Conservation (phyloP, 225 moss, liverwort and hornwort species). For the Pseudoscleropodium purum region DNA sequence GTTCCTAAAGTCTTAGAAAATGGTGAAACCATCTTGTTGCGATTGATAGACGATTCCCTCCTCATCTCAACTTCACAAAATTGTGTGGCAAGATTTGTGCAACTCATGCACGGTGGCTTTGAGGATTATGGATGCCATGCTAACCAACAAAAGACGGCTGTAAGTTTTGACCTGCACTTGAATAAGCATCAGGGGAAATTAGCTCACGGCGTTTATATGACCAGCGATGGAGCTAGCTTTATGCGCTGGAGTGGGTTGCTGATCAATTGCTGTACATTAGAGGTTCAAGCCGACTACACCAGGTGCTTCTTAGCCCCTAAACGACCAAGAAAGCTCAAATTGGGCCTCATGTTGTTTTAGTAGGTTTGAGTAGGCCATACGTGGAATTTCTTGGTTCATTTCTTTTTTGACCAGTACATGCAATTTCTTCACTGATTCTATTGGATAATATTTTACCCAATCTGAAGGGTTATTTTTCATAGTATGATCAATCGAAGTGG, state of each 20-base stretch:
- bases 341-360: background rate
- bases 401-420: background rate
- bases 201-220: constrained; percentile 54
- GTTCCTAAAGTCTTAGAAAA: background rate
- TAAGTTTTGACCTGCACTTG: constrained; percentile 56
- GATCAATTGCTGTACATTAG: constrained; percentile 86
- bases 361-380: background rate
- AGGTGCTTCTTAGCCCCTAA: constrained; percentile 27
- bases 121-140: constrained; percentile 93
- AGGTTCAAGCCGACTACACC: constrained; percentile 97
- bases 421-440: background rate
- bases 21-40: constrained; percentile 44
- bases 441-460: background rate
- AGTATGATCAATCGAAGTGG: background rate
- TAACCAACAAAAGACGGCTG: constrained; percentile 73
- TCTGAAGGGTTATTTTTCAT: background rate
- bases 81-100: constrained; percentile 56
- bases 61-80: constrained; percentile 83
- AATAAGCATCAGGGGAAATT: constrained; percentile 22
- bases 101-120: constrained; percentile 81
- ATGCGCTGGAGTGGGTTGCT: constrained; percentile 97
- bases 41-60: constrained; percentile 87
- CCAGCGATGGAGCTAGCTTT: constrained; percentile 86
- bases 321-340: background rate
- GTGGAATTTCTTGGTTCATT: background rate